Percentiles rank a stretch among this genome's conserved stretches.
phyloP scores from a whole-genome alignment of 2,329 filamentous ascomycete genomes.

The Septoria linicola region DNA sequence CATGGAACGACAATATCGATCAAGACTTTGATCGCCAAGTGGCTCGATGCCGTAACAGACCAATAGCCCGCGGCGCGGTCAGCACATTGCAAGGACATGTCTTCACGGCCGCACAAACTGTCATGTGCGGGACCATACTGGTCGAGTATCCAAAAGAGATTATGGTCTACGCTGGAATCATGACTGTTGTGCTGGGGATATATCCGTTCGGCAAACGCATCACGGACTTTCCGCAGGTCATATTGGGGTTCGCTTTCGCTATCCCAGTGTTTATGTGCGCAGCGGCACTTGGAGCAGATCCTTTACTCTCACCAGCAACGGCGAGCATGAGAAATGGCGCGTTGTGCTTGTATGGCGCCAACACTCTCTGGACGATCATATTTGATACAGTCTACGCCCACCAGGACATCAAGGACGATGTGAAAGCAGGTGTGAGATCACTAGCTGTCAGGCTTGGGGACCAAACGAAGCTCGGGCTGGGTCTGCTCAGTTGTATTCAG shows the following conservation, averaged over 20 bases:
- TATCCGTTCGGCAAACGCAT: conserved; percentile 21
- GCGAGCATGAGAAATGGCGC: conserved; percentile 1
- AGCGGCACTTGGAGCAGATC: conserved; percentile 13
- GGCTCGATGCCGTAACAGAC: conserved; percentile 13
- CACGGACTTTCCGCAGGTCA: conserved; percentile 20
- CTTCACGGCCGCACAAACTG: conserved; percentile 14
- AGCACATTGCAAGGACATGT: conserved; percentile 14
- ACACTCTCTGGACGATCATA: conserved; percentile 20
- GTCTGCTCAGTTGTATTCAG: conserved; percentile 15
- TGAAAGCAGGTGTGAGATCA: conserved; percentile 21
- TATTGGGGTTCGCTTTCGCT: conserved; percentile 19
- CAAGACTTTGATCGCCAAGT: conserved; percentile 18
- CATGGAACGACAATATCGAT: conserved; percentile 22
- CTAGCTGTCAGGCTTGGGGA: conserved; percentile 18
- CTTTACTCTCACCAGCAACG: conserved; percentile 6
- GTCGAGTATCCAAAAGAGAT: neutral
- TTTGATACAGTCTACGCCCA: conserved; percentile 21
- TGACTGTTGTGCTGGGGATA: conserved; percentile 13
- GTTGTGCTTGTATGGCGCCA: conserved; percentile 13
- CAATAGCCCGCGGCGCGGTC: conserved; percentile 18
- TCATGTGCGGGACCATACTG: conserved; percentile 10
- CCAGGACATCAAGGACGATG: conserved; percentile 21
- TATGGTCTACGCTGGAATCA: conserved; percentile 5
- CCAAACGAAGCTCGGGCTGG: conserved; percentile 12
- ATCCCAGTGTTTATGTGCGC: conserved; percentile 19